Conservation (phyloP, 805 yeast genomes). For the Lipomyces starkeyi region DNA sequence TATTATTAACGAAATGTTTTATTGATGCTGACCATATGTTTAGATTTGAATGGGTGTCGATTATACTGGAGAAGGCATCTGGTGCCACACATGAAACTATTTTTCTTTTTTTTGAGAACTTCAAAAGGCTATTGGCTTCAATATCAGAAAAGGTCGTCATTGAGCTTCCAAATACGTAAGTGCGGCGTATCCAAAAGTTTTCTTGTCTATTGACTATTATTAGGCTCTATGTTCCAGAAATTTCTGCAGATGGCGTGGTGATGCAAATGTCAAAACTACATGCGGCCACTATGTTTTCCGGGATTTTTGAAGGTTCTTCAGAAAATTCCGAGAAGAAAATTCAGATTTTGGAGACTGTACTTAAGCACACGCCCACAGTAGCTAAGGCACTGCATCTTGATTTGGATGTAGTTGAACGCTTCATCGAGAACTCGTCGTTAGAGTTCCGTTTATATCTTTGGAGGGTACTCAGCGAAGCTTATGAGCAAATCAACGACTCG, state of each 20-base stretch:
- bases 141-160: not conserved
- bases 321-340: conserved; percentile 43
- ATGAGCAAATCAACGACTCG: conserved; percentile 16
- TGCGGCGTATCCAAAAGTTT: not conserved
- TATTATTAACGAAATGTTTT: not conserved
- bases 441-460: conserved; percentile 75
- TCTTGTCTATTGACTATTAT: not conserved
- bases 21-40: not conserved
- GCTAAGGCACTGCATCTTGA: conserved; percentile 12
- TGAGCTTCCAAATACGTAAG: conserved; percentile 22
- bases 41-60: conserved; percentile 57
- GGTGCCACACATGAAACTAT: conserved; percentile 48
- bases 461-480: conserved; percentile 33
- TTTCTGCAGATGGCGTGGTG: conserved; percentile 57
- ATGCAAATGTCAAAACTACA: conserved; percentile 73
- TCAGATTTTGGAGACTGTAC: conserved; percentile 54
- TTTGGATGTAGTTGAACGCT: conserved; percentile 24
- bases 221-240: conserved; percentile 57
- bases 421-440: conserved; percentile 67
- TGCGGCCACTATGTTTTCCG: conserved; percentile 69
- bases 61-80: conserved; percentile 53
- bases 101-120: conserved; percentile 40
- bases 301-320: conserved; percentile 50
- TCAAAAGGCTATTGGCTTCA: conserved; percentile 22
- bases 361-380: conserved; percentile 44